Evolutionary conservation across 2,329 filamentous ascomycete genomes (phyloP).

Genomic region (Fusarium sp.): DNA sequence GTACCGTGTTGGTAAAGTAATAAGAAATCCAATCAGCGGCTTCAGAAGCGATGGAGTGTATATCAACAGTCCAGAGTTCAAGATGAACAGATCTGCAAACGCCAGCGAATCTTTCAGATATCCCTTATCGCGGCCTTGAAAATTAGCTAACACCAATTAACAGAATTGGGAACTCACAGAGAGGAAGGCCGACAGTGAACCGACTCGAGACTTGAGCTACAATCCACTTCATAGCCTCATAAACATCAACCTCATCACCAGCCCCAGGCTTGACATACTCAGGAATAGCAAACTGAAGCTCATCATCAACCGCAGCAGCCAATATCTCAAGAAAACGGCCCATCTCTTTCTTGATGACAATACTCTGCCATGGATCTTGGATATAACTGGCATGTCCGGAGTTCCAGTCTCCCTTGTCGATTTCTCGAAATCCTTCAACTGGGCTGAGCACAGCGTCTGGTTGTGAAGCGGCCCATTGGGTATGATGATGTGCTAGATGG

Average conservation of each 20-base stretch:
- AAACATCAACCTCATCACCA: constrained; percentile 43
- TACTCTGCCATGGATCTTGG: constrained; percentile 48
- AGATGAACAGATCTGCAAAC: constrained; percentile 45
- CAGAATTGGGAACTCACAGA: too few species aligned
- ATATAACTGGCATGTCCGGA: constrained; percentile 48
- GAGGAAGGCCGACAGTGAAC: constrained; percentile 44
- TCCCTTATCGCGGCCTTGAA: constrained; percentile 42
- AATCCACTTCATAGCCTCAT: constrained; percentile 39
- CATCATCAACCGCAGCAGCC: constrained; percentile 45
- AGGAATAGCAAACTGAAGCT: constrained; percentile 46
- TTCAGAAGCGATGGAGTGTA: constrained; percentile 44
- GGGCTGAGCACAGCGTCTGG: constrained; percentile 49
- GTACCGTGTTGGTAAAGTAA: constrained; percentile 26
- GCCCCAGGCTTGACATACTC: constrained; percentile 42
- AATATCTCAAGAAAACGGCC: constrained; percentile 46
- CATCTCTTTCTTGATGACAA: constrained; percentile 48
- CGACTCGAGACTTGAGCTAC: constrained; percentile 45
- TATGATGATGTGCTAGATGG: constrained; percentile 49
- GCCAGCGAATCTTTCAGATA: constrained; percentile 44
- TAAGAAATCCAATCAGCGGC: constrained; percentile 43
- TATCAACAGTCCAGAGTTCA: constrained; percentile 45
- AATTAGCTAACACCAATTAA: neutral
- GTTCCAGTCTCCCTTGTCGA: constrained; percentile 49
- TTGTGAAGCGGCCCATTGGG: constrained; percentile 52
- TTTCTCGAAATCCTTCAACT: constrained; percentile 48